Evolutionary conservation across 1,284 basidiomycete species (phyloP), one percentile per base, ranked within the genome.

Genomic region (Coniophora puteana): DNA sequence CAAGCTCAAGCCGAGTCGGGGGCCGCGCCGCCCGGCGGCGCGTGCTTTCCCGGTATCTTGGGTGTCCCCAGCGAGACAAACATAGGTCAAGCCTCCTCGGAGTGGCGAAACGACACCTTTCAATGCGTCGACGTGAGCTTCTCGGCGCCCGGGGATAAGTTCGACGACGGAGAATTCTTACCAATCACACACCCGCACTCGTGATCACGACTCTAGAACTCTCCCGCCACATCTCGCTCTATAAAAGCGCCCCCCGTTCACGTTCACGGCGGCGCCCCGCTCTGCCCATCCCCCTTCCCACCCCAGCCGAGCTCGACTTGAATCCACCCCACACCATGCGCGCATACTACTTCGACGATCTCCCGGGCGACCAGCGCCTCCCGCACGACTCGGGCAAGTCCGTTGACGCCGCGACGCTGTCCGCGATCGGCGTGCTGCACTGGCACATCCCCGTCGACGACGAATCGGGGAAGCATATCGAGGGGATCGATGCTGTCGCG

Each of bases 301-400:
- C 18, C 17, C 6, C 18, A n/a, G n/a, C n/a, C n/a, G n/a, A n/a
- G n/a, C n/a, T n/a, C n/a, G n/a, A n/a, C 35, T 3, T 22, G 8
- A 6, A 5, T 36, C 20, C 14, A 20, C 29, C 29, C 44, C n/a
- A 23, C 36, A 41, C 39, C 7, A 89, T 90, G 87, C 76, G 76
- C 44, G 84, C 86, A 4, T 89, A 88, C 71, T 81, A 86, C 65
- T 88, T 72, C 60, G 86, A 89, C 66, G 78, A 88, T 57, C 44
- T 81, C 24, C 76, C 80, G 44, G 84, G 83, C 31, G 86, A 91
- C 65, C 86, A 89, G 55, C 78, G 84, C 29, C 73, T 84, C 7
- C 73, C 76, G 1, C 89, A 93, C 59, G 78, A 89, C 55, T 65
- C 82, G 2, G 76, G 75, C 6, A 60, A 60, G 29, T 59, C 68